Evolutionary conservation across 192 early-diverging fungal genomes (phyloP).

Genomic region (Dissophora globulifera): DNA sequence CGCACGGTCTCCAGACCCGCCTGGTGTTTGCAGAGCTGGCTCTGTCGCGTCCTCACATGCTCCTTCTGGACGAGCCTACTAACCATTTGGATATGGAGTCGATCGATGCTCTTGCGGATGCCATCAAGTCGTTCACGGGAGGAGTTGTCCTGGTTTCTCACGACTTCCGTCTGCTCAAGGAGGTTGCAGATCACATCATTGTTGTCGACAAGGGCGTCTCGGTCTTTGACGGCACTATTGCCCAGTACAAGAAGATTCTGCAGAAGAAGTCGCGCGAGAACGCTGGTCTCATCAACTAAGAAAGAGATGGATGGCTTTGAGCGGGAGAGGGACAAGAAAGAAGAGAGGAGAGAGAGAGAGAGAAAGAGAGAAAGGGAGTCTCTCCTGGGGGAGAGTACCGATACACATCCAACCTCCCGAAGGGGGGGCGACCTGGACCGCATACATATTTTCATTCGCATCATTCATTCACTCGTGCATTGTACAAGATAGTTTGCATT

Average conservation of each 20-base stretch:
- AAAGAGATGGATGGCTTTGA: too few species aligned
- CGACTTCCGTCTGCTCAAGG: constrained; percentile 97
- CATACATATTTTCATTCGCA: too few species aligned
- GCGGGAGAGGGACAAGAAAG: too few species aligned
- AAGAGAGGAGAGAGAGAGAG: too few species aligned
- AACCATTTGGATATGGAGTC: constrained; percentile 95
- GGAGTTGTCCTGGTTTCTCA: constrained; percentile 98
- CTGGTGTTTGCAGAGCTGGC: constrained; percentile 97
- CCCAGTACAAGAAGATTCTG: constrained; percentile 91
- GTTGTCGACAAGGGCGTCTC: constrained; percentile 85
- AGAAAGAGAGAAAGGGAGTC: too few species aligned
- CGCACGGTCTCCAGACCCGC: constrained; percentile 95
- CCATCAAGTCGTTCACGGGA: constrained; percentile 94
- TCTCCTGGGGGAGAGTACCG: too few species aligned
- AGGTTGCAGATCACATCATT: constrained; percentile 95
- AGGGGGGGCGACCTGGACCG: too few species aligned
- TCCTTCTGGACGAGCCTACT: constrained; percentile 99
- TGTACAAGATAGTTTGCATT: too few species aligned
- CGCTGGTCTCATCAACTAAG: constrained; percentile 52
- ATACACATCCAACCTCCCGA: too few species aligned
- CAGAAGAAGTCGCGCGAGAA: constrained; percentile 52
- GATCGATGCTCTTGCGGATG: constrained; percentile 94
- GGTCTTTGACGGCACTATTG: constrained; percentile 85
- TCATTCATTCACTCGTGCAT: too few species aligned
- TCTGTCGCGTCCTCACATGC: constrained; percentile 88